phyloP scores from a whole-genome alignment of 106 monocot genomes.

The Gastrodia elata region DNA sequence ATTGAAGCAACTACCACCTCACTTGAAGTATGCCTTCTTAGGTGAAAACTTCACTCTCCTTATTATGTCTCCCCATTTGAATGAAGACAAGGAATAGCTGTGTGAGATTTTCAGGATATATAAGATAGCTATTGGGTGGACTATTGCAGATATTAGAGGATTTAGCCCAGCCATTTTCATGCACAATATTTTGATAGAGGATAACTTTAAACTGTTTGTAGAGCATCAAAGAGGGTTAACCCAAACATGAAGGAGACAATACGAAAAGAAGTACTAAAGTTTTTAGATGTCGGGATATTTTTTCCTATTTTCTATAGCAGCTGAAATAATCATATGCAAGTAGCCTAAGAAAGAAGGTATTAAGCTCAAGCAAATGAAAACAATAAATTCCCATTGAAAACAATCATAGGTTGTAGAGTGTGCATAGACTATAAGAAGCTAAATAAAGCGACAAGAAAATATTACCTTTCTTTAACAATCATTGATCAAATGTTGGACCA shows the following conservation, averaged over 20 bases:
- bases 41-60: too few species aligned
- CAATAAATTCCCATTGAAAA: background rate
- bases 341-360: background rate
- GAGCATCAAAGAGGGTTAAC: background rate
- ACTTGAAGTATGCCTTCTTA: too few species aligned
- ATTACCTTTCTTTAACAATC: background rate
- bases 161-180: too few species aligned
- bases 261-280: background rate
- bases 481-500: background rate
- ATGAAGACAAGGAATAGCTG: too few species aligned
- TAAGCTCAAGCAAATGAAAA: background rate
- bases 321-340: background rate
- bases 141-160: too few species aligned
- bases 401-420: background rate
- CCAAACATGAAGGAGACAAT: background rate
- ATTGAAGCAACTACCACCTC: too few species aligned
- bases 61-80: too few species aligned
- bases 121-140: too few species aligned
- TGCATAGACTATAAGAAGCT: background rate
- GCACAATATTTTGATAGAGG: too few species aligned
- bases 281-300: background rate
- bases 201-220: background rate
- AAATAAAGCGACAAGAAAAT: background rate
- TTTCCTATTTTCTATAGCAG: too few species aligned
- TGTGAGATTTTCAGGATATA: too few species aligned